These are phyloP conservation scores for Epichloe aotearoae DNA, from an alignment of 2,329 filamentous ascomycete species.

Conservation along the genomic window DNA sequence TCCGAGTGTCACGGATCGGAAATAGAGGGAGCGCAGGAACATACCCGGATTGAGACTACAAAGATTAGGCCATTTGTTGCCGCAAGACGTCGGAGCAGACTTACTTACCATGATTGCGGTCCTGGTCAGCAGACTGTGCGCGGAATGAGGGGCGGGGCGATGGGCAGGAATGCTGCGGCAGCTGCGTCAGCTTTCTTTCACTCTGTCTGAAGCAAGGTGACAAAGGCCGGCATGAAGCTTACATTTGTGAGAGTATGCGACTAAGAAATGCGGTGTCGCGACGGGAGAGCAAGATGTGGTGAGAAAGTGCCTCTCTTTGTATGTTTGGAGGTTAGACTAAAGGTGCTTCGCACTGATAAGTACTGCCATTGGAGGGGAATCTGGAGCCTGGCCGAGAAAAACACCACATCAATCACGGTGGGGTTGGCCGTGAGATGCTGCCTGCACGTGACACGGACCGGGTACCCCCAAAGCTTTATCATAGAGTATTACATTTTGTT, in stretches of 20 bases:
- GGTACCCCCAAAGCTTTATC: conserved; percentile 2
- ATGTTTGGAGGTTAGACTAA: conserved; percentile 3
- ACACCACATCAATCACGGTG: conserved; percentile 18
- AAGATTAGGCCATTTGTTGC: background rate
- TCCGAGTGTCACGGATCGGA: background rate
- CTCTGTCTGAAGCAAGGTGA: background rate
- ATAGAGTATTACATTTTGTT: conserved; percentile 8
- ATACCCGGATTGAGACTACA: conserved; percentile 56
- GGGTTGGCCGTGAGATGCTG: conserved; percentile 18
- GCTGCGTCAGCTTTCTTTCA: background rate
- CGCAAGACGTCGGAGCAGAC: background rate
- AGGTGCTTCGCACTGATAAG: conserved; percentile 2
- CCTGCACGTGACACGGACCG: conserved; percentile 17
- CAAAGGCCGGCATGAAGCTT: background rate
- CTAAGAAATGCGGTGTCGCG: conserved; percentile 1
- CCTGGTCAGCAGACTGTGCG: conserved; percentile 16
- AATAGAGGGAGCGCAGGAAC: conserved; percentile 17
- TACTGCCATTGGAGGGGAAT: conserved; percentile 7
- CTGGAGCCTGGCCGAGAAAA: conserved; percentile 19
- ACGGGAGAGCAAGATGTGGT: background rate
- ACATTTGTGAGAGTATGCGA: background rate
- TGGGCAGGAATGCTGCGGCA: conserved; percentile 5
- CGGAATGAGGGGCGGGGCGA: conserved; percentile 14
- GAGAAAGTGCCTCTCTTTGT: conserved; percentile 7
- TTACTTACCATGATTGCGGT: conserved; percentile 28